Base-by-base conservation (phyloP, 1,139 yeast genomes). In the Pichia cactophila region DNA sequence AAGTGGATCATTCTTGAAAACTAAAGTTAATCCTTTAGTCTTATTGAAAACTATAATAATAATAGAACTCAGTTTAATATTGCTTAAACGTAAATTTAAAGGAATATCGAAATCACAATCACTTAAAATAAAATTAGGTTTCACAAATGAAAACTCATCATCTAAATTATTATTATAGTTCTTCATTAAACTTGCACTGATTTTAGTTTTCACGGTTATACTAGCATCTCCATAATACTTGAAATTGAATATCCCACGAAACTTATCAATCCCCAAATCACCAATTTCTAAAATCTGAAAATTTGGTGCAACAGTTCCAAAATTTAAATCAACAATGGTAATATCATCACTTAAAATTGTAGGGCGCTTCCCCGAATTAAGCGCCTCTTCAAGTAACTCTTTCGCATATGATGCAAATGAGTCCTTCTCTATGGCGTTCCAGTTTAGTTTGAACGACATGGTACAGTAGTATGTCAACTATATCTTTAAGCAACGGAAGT, bases 241-340 rank as follows among this genome's bases (percentile, higher is more conserved):
- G 55, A 87, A 78, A 61, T 87, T 86, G 71, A 87, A 88, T 33
- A 87, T 87, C 1, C 96, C 96, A 51, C 95, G 72, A 61, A 87
- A 88, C 54, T 88, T 69, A 65, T 87, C 95, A 35, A 73, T 75
- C 12, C 84, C 95, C 45, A 88, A 68, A 63, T 87, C 96, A 2
- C 96, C 96, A 56, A 87, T 84, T 62, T 87, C 96, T 53, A 87
- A 70, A 40, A 88, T 84, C 65, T 87, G 96, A 56, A 87, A 80
- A 50, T 75, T 74, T 0, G 96, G 96, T 1, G 95, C 83, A 48
- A 75, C 75, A 50, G 81, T 77, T 9, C 96, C 96, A 67, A 88
- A 82, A 58, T 83, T 78, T 44, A 88, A 73, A 56, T 86, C 92
- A 53, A 82, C 77, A 51, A 88, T 88, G 45, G 72, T 70, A 54